phyloP scores from a whole-genome alignment of 768 basidiomycete species.

The Tylopilus plumbeoviolaceoides region DNA sequence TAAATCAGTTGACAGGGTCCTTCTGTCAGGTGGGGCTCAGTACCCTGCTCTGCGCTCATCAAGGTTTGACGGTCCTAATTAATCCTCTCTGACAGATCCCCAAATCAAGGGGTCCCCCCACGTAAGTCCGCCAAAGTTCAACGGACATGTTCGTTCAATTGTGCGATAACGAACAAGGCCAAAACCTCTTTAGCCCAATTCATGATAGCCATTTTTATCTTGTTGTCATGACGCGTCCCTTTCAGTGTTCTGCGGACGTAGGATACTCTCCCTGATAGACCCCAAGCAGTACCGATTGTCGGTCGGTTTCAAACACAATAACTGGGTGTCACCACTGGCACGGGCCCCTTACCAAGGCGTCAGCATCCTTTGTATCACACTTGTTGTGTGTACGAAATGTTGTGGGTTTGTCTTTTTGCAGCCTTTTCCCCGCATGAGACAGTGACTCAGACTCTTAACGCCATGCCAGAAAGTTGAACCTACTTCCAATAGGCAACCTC shows the following conservation, averaged over 20 bases:
- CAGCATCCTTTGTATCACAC: background rate
- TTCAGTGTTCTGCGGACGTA: constrained; percentile 1
- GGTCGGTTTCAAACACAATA: background rate
- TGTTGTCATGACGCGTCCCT: constrained; percentile 16
- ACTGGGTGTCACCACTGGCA: background rate
- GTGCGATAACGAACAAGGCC: constrained; percentile 11
- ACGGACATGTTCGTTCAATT: constrained; percentile 4
- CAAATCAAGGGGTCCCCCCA: constrained; percentile 17
- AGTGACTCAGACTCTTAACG: constrained; percentile 1
- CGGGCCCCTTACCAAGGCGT: background rate
- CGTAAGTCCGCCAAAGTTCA: constrained; percentile 23
- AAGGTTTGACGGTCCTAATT: constrained; percentile 23
- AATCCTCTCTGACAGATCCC: constrained; percentile 20
- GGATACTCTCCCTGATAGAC: background rate
- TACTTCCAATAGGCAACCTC: constrained; percentile 12
- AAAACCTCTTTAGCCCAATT: background rate
- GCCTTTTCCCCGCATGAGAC: constrained; percentile 9
- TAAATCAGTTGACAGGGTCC: constrained; percentile 19
- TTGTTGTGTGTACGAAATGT: constrained; percentile 6
- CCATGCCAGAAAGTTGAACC: constrained; percentile 4
- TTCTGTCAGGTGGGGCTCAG: constrained; percentile 16
- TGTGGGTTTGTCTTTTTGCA: constrained; percentile 8
- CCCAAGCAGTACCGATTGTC: background rate
- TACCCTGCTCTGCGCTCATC: constrained; percentile 13
- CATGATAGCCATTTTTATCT: constrained; percentile 8